Evolutionary conservation across 768 basidiomycete species (phyloP).

Genomic region (Kwoniella botswanensis): DNA sequence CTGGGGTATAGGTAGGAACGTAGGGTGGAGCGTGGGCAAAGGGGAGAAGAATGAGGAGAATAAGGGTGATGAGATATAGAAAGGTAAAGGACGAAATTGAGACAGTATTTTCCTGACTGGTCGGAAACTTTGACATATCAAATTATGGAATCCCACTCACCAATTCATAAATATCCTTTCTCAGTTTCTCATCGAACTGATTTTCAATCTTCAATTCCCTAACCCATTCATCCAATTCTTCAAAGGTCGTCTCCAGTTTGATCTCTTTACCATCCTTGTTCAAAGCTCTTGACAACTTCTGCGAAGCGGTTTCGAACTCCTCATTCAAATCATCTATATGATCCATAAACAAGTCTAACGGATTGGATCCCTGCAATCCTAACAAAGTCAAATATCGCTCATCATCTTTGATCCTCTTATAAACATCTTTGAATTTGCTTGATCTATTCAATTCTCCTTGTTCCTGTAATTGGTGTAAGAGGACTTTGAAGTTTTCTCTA

Average conservation of each 20-base stretch:
- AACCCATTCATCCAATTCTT: constrained; percentile 51
- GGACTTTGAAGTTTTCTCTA: constrained; percentile 83
- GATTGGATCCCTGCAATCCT: constrained; percentile 91
- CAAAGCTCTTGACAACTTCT: constrained; percentile 62
- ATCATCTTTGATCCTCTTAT: constrained; percentile 76
- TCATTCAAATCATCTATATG: constrained; percentile 84
- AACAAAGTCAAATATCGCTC: constrained; percentile 84
- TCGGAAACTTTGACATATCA: too few species aligned
- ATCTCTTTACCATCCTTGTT: constrained; percentile 41
- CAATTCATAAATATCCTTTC: constrained; percentile 62
- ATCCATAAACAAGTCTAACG: constrained; percentile 97
- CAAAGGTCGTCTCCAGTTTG: constrained; percentile 44
- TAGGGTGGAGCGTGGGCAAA: too few species aligned
- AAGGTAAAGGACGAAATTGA: too few species aligned
- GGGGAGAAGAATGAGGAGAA: too few species aligned
- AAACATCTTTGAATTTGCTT: constrained; percentile 89
- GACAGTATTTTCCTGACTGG: too few species aligned
- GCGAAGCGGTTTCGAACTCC: constrained; percentile 77
- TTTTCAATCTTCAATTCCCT: constrained; percentile 62
- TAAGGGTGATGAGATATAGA: too few species aligned
- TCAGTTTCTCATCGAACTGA: constrained; percentile 67
- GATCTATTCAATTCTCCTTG: constrained; percentile 74
- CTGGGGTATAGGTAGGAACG: too few species aligned
- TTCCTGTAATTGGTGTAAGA: constrained; percentile 73
- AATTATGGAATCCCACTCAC: constrained; percentile 25